These are phyloP conservation scores for Raffaelea arxii DNA, from an alignment of 2,329 filamentous ascomycete species.

Conservation along the genomic window DNA sequence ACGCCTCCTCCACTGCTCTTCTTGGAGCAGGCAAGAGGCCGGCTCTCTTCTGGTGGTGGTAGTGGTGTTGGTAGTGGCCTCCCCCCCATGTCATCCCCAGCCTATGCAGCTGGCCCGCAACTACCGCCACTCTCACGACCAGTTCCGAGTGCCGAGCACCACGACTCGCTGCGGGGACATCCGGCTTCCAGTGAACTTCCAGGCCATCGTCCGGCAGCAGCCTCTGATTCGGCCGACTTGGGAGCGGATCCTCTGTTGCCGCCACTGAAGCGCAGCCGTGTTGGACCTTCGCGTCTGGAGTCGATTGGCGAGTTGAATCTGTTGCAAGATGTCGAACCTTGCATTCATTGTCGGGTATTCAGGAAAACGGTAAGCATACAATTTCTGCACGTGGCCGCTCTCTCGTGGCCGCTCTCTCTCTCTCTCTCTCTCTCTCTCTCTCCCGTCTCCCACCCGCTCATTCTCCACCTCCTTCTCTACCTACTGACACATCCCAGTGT, in stretches of 20 bases:
- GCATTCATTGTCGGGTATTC: constrained; percentile 39
- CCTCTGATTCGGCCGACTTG: constrained; percentile 31
- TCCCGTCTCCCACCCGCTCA: not conserved
- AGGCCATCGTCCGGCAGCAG: not conserved
- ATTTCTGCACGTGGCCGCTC: too few relatives aligned
- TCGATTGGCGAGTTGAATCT: constrained; percentile 48
- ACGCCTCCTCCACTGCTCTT: constrained; percentile 19
- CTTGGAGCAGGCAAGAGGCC: not conserved
- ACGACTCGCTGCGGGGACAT: constrained; percentile 28
- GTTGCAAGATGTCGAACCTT: constrained; percentile 35
- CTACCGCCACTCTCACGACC: constrained; percentile 26
- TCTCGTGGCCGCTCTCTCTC: too few relatives aligned
- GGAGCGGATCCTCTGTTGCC: constrained; percentile 43
- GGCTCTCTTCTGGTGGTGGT: constrained; percentile 24
- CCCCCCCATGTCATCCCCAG: constrained; percentile 20
- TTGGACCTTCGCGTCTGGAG: constrained; percentile 42
- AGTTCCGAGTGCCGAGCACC: constrained; percentile 26
- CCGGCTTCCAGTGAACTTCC: constrained; percentile 17
- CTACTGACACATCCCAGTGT: constrained; percentile 28
- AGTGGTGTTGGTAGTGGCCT: too few relatives aligned
- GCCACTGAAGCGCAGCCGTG: constrained; percentile 42
- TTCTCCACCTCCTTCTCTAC: not conserved
- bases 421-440: not conserved
- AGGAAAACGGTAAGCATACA: constrained; percentile 30
- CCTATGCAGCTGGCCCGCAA: constrained; percentile 16